phyloP scores from a whole-genome alignment of 1,284 basidiomycete species.

The Ustilago sp. region DNA sequence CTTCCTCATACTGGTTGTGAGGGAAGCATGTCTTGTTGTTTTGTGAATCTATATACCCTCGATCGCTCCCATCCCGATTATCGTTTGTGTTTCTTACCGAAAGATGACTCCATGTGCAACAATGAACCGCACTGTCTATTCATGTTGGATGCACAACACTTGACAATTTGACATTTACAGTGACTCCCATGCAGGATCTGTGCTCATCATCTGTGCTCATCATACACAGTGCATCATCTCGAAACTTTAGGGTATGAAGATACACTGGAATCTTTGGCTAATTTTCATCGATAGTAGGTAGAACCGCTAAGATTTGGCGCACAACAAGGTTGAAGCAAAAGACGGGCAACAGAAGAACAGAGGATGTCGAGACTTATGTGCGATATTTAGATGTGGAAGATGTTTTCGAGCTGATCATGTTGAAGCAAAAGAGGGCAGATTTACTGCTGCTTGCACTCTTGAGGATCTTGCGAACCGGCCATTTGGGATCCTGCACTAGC shows the following conservation, averaged over 20 bases:
- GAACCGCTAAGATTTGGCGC: background rate
- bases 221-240: background rate
- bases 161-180: too few relatives aligned
- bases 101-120: too few relatives aligned
- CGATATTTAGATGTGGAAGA: background rate
- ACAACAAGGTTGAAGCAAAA: background rate
- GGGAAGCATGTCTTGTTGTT: background rate
- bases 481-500: constrained; percentile 52
- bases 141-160: too few relatives aligned
- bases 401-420: background rate
- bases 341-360: background rate
- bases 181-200: too few relatives aligned
- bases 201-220: too few relatives aligned
- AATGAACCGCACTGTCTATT: too few relatives aligned
- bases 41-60: background rate
- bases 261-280: constrained; percentile 1
- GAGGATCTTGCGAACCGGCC: constrained; percentile 60
- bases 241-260: too few relatives aligned
- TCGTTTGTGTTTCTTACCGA: too few relatives aligned
- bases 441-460: constrained; percentile 68
- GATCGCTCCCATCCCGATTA: too few relatives aligned
- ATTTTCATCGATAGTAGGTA: background rate
- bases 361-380: background rate
- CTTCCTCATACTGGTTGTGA: background rate
- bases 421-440: background rate